Base-by-base conservation (phyloP, 257 asterid species). In the Solanum habrochaites region DNA sequence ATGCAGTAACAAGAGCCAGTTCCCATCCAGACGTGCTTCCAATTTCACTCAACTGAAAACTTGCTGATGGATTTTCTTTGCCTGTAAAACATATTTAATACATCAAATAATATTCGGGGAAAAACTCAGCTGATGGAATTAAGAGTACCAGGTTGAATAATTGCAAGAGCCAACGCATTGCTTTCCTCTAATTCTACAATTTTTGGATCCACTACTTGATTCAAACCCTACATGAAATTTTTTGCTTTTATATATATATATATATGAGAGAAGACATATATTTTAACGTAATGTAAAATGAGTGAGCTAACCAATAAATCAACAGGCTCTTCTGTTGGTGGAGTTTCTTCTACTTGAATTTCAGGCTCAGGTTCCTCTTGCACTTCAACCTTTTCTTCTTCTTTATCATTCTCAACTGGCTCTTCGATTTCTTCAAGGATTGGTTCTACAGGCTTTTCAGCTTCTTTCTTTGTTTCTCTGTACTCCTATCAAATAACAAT, bases 91-190 rank as follows among this genome's bases (percentile, higher is more conserved):
- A 66, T 18, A 39, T 70, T 20, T 52, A 60, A 37, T 21, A 64
- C 47, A 49, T 62, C 37, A 75, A 84, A 43, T 35, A 29, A 35
- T 35, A 29, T 14, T 69, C 21, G 7, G 66, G 66, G 3, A 29
- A 56, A 60, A 60, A 23, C 13, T 29, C 56, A 60, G 23, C 6
- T 32, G 73, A 40, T 32, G 11, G 37, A 83, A 37, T 6, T 37
- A 37, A 56, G 62, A 14, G 9, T 84, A 93, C 98, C 98, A 32
- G 95, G 97, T 90, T 93, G 94, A 86, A 92, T 52, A 40, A 95
- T 93, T 72, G 99, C 96, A 71, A 95, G 98, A 86, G 98, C 99
- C 58, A 94, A 86, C 35, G 98, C 92, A 70, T 95, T 95, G 90
- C 89, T 93, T 87, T 95, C 94, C 85, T 94, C 98, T 37, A 92